These are phyloP conservation scores for Globisporangium yorkense DNA, from an alignment of 352 stramenopile species.

Conservation along the genomic window DNA sequence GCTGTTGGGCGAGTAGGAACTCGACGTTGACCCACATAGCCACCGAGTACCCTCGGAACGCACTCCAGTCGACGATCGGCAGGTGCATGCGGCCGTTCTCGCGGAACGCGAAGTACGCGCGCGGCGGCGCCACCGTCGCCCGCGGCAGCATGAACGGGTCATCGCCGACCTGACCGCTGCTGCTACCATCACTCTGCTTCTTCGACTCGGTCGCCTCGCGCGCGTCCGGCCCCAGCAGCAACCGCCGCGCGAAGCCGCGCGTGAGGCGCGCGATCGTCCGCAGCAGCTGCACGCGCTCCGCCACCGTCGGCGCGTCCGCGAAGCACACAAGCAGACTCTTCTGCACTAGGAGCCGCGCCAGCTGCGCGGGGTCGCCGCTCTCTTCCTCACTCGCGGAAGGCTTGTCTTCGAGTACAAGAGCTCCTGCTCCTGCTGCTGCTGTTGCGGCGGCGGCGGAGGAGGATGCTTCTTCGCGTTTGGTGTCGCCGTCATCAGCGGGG, in stretches of 20 bases:
- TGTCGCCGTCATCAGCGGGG: not conserved
- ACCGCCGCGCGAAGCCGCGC: slow-evolving; percentile 24
- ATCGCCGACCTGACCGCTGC: slow-evolving; percentile 6
- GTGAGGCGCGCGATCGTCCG: slow-evolving; percentile 27
- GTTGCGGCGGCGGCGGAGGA: not conserved
- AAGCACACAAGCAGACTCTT: slow-evolving; percentile 40
- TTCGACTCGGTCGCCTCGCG: not conserved
- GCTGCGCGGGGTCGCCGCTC: not conserved
- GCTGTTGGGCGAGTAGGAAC: slow-evolving; percentile 11
- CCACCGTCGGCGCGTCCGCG: slow-evolving; percentile 15
- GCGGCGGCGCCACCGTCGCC: slow-evolving; percentile 31
- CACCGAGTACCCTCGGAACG: slow-evolving; percentile 76
- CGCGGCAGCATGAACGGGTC: slow-evolving; percentile 30
- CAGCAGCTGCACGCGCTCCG: slow-evolving; percentile 22
- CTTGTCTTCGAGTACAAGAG: not conserved
- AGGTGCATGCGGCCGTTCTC: slow-evolving; percentile 65
- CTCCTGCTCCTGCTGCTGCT: not conserved
- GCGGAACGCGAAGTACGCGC: slow-evolving; percentile 60
- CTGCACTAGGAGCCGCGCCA: slow-evolving; percentile 25
- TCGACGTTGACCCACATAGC: slow-evolving; percentile 68
- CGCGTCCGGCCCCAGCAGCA: slow-evolving; percentile 16
- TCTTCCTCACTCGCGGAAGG: no score
- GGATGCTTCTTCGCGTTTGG: not conserved
- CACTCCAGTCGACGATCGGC: slow-evolving; percentile 70
- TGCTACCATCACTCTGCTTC: slow-evolving; percentile 1